A percentile compares a stretch with the other conserved stretches of the same genome.
Evolutionary conservation across 768 basidiomycete genomes (phyloP).

Genomic region (Lanmaoa pseudosensibilis): DNA sequence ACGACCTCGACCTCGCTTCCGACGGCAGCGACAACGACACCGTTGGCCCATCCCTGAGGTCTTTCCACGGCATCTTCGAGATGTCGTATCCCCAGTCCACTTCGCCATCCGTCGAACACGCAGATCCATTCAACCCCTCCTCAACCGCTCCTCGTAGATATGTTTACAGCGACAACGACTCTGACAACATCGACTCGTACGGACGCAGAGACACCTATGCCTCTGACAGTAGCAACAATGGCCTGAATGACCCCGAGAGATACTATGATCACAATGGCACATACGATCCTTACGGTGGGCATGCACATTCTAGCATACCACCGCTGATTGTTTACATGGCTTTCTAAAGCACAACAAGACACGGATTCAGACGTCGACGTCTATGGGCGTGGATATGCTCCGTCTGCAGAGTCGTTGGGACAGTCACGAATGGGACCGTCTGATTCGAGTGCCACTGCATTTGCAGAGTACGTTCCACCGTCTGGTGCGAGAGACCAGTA

Average conservation of each 20-base stretch:
- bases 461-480: slow-evolving; percentile 58
- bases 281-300: slow-evolving; percentile 65
- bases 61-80: slow-evolving; percentile 14
- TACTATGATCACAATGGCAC: slow-evolving; percentile 65
- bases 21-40: slow-evolving; percentile 16
- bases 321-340: slow-evolving; percentile 8
- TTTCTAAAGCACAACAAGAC: slow-evolving; percentile 63
- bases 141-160: slow-evolving; percentile 40
- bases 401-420: slow-evolving; percentile 73
- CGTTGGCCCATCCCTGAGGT: slow-evolving; percentile 17
- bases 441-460: slow-evolving; percentile 71
- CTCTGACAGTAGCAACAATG: slow-evolving; percentile 69
- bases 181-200: slow-evolving; percentile 63
- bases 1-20: slow-evolving; percentile 4
- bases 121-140: slow-evolving; percentile 62
- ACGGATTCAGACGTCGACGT: slow-evolving; percentile 81
- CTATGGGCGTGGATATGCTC: slow-evolving; percentile 67
- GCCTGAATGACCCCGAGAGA: slow-evolving; percentile 40
- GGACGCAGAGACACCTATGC: slow-evolving; percentile 65
- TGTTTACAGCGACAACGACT: slow-evolving; percentile 74
- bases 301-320: not conserved
- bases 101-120: slow-evolving; percentile 59
- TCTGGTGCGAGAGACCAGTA: slow-evolving; percentile 77
- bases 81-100: slow-evolving; percentile 57
- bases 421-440: slow-evolving; percentile 59